Base-by-base conservation (phyloP, 495 filamentous ascomycete genomes). In the Sphaerosporella brunnea region DNA sequence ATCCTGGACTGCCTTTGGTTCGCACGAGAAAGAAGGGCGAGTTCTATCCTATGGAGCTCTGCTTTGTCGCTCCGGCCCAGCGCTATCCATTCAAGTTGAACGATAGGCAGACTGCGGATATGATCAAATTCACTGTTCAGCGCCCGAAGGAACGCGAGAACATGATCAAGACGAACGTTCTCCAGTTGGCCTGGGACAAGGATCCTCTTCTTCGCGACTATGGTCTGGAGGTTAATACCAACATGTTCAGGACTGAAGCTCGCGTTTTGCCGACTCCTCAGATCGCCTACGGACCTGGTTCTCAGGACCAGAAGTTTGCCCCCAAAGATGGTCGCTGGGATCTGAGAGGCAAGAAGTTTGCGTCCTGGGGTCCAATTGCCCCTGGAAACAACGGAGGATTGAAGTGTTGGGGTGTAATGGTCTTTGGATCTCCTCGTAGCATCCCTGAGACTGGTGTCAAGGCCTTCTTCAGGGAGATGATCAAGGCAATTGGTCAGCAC, bases 71-170 rank as follows among this genome's bases (percentile, higher is more conserved):
- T 4, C 49, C 59, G 1, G 78, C 83, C 40, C 83, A 93, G 64
- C 73, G 78, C 0, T 97, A 86, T 62, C 68, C 70, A 0, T 82
- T 66, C 65, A 95, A 93, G 68, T 66, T 95, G 1, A 74, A 74
- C 15, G 55, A 60, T 0, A 76, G 82, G 23, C 62, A 71, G 69
- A 90, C 85, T 0, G 60, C 71, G 0, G 57, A 72, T 7, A 95
- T 97, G 88, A 93, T 97, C 64, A 84, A 79, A 61, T 83, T 80
- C 60, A 83, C 84, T 0, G 69, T 72, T 0, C 67, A 70, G 45
- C 70, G 74, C 1, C 90, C 90, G 0, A 35, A 51, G 0, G 55
- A 75, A 21, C 82, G 88, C 16, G 68, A 73, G 54, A 43, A 53
- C 0, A 68, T 77, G 11, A 80, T 95, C 44, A 51, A 69, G 24